phyloP scores from a whole-genome alignment of 2,329 filamentous ascomycete species.

The Escovopsis weberi region DNA sequence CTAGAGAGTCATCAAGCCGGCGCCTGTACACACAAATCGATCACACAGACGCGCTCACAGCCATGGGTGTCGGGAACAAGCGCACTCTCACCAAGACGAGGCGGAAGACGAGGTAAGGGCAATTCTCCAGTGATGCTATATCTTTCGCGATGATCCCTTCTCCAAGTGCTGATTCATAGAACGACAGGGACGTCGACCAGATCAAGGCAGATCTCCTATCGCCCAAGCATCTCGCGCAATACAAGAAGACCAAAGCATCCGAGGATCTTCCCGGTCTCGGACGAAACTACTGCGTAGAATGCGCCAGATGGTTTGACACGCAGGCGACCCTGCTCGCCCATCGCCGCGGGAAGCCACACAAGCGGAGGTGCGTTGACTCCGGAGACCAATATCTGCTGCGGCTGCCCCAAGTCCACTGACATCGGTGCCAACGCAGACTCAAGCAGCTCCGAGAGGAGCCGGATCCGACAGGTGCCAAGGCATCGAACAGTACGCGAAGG shows the following conservation, averaged over 20 bases:
- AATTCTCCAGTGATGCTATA: not conserved
- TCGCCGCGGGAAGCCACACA: conserved; percentile 80
- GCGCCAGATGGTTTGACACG: conserved; percentile 91
- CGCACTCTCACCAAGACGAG: conserved; percentile 60
- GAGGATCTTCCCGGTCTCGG: conserved; percentile 86
- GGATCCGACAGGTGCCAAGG: conserved; percentile 78
- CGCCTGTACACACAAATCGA: no score
- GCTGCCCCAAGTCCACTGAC: not conserved
- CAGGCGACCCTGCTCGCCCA: conserved; percentile 64
- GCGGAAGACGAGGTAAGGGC: conserved; percentile 21
- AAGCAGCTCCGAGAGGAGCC: conserved; percentile 70
- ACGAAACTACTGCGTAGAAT: conserved; percentile 77
- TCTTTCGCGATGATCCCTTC: not conserved
- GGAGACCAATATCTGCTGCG: not conserved
- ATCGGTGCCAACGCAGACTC: conserved; percentile 39
- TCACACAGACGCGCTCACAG: no score
- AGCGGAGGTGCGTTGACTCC: conserved; percentile 45
- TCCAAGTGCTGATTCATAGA: not conserved
- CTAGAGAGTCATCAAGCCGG: no score
- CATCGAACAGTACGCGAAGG: conserved; percentile 55
- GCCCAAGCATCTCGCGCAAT: conserved; percentile 65
- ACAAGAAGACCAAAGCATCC: conserved; percentile 60
- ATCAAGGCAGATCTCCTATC: conserved; percentile 69
- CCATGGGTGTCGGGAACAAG: conserved; percentile 56
- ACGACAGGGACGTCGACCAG: conserved; percentile 73